A percentile compares a stretch with the other conserved stretches of the same genome.
These are phyloP conservation scores for Fusarium acutatum DNA, from an alignment of 2,329 filamentous ascomycete genomes.

Conservation along the genomic window DNA sequence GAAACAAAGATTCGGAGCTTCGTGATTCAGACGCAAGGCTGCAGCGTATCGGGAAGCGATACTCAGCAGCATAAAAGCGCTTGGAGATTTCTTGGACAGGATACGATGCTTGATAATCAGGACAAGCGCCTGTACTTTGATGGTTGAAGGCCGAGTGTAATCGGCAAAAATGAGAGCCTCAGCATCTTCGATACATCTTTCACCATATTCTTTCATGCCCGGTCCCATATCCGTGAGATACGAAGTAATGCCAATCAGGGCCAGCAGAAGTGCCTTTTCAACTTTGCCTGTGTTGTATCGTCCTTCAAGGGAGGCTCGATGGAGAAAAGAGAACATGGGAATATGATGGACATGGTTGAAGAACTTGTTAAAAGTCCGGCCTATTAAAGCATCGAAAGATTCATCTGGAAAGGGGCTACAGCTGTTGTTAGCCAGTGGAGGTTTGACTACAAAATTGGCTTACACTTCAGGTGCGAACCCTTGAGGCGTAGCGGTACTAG, in stretches of 20 bases:
- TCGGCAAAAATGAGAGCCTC: conserved; percentile 61
- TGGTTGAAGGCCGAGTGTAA: conserved; percentile 64
- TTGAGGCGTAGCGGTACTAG: conserved; percentile 46
- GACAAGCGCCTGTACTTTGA: conserved; percentile 61
- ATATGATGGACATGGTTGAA: conserved; percentile 68
- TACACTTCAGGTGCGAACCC: conserved; percentile 48
- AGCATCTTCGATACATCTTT: conserved; percentile 63
- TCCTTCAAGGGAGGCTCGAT: conserved; percentile 68
- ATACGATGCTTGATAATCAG: conserved; percentile 57
- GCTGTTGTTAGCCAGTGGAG: conserved; percentile 30
- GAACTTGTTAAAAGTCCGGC: conserved; percentile 64
- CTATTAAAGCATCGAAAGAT: conserved; percentile 58
- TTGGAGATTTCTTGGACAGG: conserved; percentile 53
- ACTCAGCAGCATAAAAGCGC: conserved; percentile 56
- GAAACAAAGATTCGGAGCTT: conserved; percentile 51
- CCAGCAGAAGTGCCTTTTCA: conserved; percentile 62
- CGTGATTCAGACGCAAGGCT: conserved; percentile 55
- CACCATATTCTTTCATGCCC: conserved; percentile 61
- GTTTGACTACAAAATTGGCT: conserved; percentile 11
- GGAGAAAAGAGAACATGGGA: conserved; percentile 66
- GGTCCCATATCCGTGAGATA: conserved; percentile 64
- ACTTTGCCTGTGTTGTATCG: conserved; percentile 65
- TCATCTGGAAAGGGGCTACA: conserved; percentile 50
- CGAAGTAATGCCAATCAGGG: conserved; percentile 64
- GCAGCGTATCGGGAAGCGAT: conserved; percentile 54